These are phyloP conservation scores for Elongisporangium anandrum DNA, from an alignment of 352 stramenopile species.

Conservation along the genomic window DNA sequence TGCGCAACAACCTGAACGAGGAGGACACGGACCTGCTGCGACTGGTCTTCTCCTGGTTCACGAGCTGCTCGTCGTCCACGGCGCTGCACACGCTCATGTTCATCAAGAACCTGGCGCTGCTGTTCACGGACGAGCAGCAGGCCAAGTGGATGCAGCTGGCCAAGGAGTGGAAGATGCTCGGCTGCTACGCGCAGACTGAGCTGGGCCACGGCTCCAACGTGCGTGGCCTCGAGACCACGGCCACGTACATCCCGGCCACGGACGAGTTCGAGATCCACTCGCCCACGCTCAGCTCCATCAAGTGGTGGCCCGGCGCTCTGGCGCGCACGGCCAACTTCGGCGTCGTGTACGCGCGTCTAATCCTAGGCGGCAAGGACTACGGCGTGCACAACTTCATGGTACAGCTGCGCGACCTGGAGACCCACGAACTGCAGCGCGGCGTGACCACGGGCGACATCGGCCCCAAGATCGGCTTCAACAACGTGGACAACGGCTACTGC, in stretches of 20 bases:
- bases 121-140: slow-evolving; percentile 73
- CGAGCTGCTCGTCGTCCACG: slow-evolving; percentile 46
- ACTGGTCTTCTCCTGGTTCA: slow-evolving; percentile 46
- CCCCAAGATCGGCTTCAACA: slow-evolving; percentile 71
- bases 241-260: slow-evolving; percentile 86
- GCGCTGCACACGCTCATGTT: slow-evolving; percentile 75
- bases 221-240: slow-evolving; percentile 92
- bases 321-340: slow-evolving; percentile 93
- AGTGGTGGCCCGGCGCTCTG: slow-evolving; percentile 96
- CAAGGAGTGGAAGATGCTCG: slow-evolving; percentile 68
- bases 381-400: slow-evolving; percentile 98
- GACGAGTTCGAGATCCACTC: slow-evolving; percentile 95
- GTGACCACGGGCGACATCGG: slow-evolving; percentile 64
- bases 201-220: slow-evolving; percentile 88
- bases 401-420: slow-evolving; percentile 89
- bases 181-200: slow-evolving; percentile 88
- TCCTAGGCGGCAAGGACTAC: slow-evolving; percentile 76
- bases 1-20: slow-evolving; percentile 40
- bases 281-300: slow-evolving; percentile 92
- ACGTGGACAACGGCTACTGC: slow-evolving; percentile 67
- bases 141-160: slow-evolving; percentile 60
- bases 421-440: slow-evolving; percentile 40
- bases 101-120: slow-evolving; percentile 50
- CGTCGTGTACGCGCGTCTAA: slow-evolving; percentile 83
- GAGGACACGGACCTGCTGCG: slow-evolving; percentile 59